These are phyloP conservation scores for Conticribra guillardii DNA, from an alignment of 108 stramenopile genomes.

Conservation along the genomic window DNA sequence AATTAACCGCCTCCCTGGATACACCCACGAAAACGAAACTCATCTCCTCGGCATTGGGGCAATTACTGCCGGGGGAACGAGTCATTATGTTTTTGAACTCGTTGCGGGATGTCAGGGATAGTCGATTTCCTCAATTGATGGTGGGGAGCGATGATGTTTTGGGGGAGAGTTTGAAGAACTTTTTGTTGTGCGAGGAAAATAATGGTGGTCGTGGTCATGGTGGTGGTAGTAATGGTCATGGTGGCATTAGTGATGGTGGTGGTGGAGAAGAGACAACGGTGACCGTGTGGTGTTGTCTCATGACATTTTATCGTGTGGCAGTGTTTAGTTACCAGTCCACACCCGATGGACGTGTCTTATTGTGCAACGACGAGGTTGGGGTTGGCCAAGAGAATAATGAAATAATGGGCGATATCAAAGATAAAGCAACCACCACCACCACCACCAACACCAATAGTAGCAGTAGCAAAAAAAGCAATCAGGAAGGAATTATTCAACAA, in stretches of 20 bases:
- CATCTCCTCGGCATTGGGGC: constrained; percentile 34
- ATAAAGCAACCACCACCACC: background rate
- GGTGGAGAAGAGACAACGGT: background rate
- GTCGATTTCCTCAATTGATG: constrained; percentile 25
- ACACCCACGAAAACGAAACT: constrained; percentile 35
- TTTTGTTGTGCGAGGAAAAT: constrained; percentile 5
- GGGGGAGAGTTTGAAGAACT: constrained; percentile 2
- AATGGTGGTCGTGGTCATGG: constrained; percentile 1
- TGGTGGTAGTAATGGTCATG: constrained; percentile 1
- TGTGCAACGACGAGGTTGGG: constrained; percentile 18
- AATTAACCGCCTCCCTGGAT: constrained; percentile 33
- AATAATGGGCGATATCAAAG: too few relatives aligned
- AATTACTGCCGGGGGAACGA: constrained; percentile 71
- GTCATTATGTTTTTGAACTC: constrained; percentile 83
- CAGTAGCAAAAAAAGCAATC: background rate
- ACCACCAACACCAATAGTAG: background rate
- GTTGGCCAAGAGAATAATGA: too few relatives aligned
- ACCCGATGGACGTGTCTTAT: constrained; percentile 34
- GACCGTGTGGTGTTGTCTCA: constrained; percentile 83
- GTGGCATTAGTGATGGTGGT: background rate
- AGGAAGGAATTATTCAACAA: constrained; percentile 16
- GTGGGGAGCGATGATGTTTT: constrained; percentile 23
- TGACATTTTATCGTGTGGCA: constrained; percentile 83
- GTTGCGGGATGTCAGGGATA: constrained; percentile 75
- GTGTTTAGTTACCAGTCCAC: constrained; percentile 61